Base-by-base conservation (phyloP, 2,329 filamentous ascomycete genomes). In the Colletotrichum echinochloae region DNA sequence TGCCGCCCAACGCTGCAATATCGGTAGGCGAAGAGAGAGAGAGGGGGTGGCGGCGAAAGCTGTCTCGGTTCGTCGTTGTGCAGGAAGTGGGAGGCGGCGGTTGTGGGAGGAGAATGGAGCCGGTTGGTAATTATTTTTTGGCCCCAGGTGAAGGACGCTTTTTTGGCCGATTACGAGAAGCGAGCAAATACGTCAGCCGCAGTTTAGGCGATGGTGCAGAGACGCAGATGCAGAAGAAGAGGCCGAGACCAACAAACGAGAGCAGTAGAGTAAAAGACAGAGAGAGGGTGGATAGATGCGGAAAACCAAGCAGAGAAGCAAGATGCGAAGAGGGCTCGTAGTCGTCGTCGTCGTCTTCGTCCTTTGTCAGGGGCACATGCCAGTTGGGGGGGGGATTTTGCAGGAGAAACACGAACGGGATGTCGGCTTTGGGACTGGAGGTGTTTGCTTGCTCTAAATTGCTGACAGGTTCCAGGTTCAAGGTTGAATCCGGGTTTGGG, bases 1-100 rank as follows among this genome's bases (percentile, higher is more conserved):
- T 65, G 48, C 63, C 44, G 57, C 60, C 46, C 30, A 37, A 61
- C 60, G 33, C 44, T 54, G 16, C 18, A 35, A 60, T 39, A 23
- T 20, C 48, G 55, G 63, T 16, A 23, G 60, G 64, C n/a, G 39
- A 48, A 65, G 28, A 49, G 35, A 41, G 44, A 63, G n/a, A 70
- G 59, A 63, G 63, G 46, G 60, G 70, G 66, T 63, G 41, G 63
- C 49, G 41, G 56, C 51, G 46, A 66, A 65, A n/a, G n/a, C n/a
- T 60, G 55, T 68, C 68, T 72, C 68, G 71, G 71, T 72, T 72
- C 64, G 71, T 67, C 68, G 68, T 71, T 68, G 68, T 54, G 65
- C 65, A 59, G 52, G 67, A 57, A 28, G 61, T 33, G 12, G 68
- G 51, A 61, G 57, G 57, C 35, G 41, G 41, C 18, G 51, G 60